Percentiles rank a stretch among this genome's conserved stretches.
These are phyloP conservation scores for Microcyclospora tardicrescens DNA, from an alignment of 2,329 filamentous ascomycete species.

Conservation along the genomic window DNA sequence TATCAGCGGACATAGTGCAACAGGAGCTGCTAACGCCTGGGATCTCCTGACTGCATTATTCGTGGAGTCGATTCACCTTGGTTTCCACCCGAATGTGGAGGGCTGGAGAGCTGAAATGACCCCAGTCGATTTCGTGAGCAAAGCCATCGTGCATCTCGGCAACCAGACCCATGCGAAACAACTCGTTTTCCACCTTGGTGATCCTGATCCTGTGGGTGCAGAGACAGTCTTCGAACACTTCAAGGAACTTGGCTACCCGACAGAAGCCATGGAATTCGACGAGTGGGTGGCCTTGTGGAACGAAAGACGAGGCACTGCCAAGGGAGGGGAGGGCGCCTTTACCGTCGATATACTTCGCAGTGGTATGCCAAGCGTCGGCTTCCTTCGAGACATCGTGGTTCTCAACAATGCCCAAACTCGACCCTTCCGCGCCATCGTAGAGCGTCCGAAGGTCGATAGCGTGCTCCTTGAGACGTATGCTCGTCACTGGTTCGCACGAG, in stretches of 20 bases:
- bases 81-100: slow-evolving; percentile 55
- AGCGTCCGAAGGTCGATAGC: slow-evolving; percentile 55
- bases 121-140: slow-evolving; percentile 68
- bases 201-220: slow-evolving; percentile 57
- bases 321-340: slow-evolving; percentile 57
- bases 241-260: slow-evolving; percentile 55
- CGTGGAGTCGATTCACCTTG: slow-evolving; percentile 63
- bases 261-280: slow-evolving; percentile 52
- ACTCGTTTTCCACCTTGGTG: slow-evolving; percentile 60
- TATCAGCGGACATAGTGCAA: slow-evolving; percentile 63
- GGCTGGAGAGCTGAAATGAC: slow-evolving; percentile 76
- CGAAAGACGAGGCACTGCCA: slow-evolving; percentile 51
- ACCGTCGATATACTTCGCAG: slow-evolving; percentile 68
- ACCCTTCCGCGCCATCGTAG: slow-evolving; percentile 44
- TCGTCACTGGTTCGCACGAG: slow-evolving; percentile 66
- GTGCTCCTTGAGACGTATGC: slow-evolving; percentile 64
- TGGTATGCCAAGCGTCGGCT: slow-evolving; percentile 66
- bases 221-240: slow-evolving; percentile 52
- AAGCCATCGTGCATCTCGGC: slow-evolving; percentile 57
- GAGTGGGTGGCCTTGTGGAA: slow-evolving; percentile 65
- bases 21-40: slow-evolving; percentile 64
- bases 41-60: slow-evolving; percentile 65
- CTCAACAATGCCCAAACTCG: slow-evolving; percentile 58
- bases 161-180: slow-evolving; percentile 51
- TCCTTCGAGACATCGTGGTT: slow-evolving; percentile 57